phyloP scores from a whole-genome alignment of 768 basidiomycete species.

The Candolleomyces eurysporus region DNA sequence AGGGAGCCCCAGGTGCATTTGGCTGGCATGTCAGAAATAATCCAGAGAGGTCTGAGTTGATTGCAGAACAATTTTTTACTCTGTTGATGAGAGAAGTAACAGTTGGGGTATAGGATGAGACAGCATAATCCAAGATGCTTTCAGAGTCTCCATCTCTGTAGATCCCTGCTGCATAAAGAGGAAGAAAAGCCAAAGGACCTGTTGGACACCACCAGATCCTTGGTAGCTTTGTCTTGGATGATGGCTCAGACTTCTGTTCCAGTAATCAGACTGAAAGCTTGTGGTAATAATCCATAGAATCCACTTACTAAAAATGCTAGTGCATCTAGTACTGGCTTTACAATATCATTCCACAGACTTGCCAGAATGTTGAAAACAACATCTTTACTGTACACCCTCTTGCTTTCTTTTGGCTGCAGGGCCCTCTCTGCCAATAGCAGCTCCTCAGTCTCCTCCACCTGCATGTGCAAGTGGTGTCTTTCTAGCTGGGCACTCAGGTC shows the following conservation, averaged over 20 bases:
- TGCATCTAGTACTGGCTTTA: conserved; percentile 5
- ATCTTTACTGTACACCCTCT: neutral
- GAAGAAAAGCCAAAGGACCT: conserved; percentile 21
- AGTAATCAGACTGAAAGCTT: neutral
- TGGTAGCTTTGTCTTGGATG: neutral
- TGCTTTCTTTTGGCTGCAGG: neutral
- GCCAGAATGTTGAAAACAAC: neutral
- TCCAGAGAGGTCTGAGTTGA: neutral
- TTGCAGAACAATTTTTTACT: neutral
- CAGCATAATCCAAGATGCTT: conserved; percentile 4
- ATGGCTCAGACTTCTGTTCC: neutral
- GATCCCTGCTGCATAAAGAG: conserved; percentile 16
- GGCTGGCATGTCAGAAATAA: neutral
- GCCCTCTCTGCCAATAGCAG: neutral
- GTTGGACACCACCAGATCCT: conserved; percentile 28
- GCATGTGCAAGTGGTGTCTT: neutral
- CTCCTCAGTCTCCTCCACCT: neutral
- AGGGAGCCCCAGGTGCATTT: neutral
- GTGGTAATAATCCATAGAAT: neutral
- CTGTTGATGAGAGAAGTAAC: neutral
- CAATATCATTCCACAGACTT: conserved; percentile 7
- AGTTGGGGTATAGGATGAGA: conserved; percentile 16
- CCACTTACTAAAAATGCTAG: conserved; percentile 1
- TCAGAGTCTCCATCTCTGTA: neutral
- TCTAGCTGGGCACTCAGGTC: neutral